Conservation (phyloP, 441 rosid genomes). For the Iberis amara region DNA sequence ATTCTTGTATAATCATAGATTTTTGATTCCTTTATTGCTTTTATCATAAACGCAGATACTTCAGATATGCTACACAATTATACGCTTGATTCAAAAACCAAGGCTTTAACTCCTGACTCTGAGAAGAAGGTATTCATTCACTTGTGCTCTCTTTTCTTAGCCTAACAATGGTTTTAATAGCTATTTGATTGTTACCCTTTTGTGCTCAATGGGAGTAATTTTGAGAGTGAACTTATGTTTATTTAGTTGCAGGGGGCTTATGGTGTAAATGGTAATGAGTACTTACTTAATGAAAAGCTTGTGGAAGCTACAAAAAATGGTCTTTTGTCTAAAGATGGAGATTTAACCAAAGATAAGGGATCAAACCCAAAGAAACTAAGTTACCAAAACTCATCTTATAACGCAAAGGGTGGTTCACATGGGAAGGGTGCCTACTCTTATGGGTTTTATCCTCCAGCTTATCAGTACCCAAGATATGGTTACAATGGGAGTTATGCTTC, state of each 20-base stretch:
- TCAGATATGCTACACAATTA: conserved; percentile 43
- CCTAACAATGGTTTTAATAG: not conserved
- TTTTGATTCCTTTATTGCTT: not conserved
- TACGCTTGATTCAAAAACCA: conserved; percentile 33
- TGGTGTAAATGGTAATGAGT: conserved; percentile 41
- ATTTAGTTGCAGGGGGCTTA: conserved; percentile 35
- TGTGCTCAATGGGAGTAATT: not conserved
- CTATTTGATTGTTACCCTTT: not conserved
- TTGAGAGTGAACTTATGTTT: not conserved
- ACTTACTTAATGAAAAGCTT: conserved; percentile 9
- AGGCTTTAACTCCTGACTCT: conserved; percentile 27
- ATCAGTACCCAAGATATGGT: conserved; percentile 47
- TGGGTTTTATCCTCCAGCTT: conserved; percentile 35
- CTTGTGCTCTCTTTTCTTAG: not conserved
- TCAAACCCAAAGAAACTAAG: conserved; percentile 33
- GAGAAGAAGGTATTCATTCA: conserved; percentile 33
- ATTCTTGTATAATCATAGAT: not conserved
- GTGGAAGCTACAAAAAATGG: conserved; percentile 24
- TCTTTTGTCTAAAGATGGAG: conserved; percentile 31
- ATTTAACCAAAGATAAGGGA: conserved; percentile 34
- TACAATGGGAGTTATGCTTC: conserved; percentile 44
- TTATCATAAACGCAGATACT: conserved; percentile 30
- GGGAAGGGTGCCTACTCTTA: conserved; percentile 35
- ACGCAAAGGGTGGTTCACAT: conserved; percentile 39
- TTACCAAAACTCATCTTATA: conserved; percentile 36